Evolutionary conservation across 129 eudicot species (phyloP).

Genomic region (Chrysanthemum makinoi): DNA sequence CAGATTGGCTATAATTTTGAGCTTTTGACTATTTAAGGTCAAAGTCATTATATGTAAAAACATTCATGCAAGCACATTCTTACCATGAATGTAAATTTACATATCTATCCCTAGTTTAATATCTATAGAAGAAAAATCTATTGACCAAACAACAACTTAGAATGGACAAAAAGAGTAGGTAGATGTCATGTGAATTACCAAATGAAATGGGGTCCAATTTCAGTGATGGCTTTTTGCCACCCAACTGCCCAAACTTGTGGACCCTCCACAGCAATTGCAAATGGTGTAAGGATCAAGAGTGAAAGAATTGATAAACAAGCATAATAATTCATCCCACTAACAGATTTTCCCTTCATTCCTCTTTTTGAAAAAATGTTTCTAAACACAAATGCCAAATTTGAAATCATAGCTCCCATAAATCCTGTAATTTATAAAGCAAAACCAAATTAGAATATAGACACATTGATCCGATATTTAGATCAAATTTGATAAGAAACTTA

Average conservation of each 20-base stretch:
- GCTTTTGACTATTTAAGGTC: background rate
- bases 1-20: background rate
- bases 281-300: constrained; percentile 67
- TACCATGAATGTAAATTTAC: background rate
- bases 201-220: constrained; percentile 68
- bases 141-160: constrained; percentile 4
- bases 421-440: constrained; percentile 36
- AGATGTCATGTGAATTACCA: constrained; percentile 47
- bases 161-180: constrained; percentile 30
- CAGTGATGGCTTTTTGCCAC: constrained; percentile 62
- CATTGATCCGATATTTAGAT: no score
- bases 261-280: constrained; percentile 80
- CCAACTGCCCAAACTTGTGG: constrained; percentile 78
- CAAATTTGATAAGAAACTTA: no score
- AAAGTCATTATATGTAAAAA: background rate
- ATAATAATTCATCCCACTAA: constrained; percentile 83
- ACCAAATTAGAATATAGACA: no score
- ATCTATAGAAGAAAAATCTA: background rate
- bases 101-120: background rate
- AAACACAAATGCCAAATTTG: constrained; percentile 74
- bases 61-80: background rate
- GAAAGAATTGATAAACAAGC: constrained; percentile 71
- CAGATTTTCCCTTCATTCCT: constrained; percentile 82
- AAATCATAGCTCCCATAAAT: constrained; percentile 83
- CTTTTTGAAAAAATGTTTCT: constrained; percentile 67